Conservation (phyloP, 1,284 basidiomycete species). For the Ustilago sp. region DNA sequence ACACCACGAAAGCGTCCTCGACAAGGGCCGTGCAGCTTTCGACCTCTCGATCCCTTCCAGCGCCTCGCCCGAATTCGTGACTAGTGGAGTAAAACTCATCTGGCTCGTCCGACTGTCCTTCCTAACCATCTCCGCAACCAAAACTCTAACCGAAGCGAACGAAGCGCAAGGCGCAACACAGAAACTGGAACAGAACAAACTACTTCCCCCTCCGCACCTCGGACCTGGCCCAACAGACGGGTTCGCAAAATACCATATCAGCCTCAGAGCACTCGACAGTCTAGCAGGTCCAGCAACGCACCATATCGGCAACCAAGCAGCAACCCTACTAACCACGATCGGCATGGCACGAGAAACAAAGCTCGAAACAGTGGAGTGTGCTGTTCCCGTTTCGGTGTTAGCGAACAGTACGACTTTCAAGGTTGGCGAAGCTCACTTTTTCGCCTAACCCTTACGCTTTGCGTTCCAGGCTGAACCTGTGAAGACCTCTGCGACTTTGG, state of each 20-base stretch:
- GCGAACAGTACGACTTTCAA: conserved; percentile 59
- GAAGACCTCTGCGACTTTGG: not conserved
- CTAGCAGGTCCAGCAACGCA: conserved; percentile 29
- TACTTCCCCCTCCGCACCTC: conserved; percentile 56
- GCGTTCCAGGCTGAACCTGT: not conserved
- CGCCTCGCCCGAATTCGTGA: conserved; percentile 63
- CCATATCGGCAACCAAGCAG: not conserved
- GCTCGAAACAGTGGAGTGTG: conserved; percentile 67
- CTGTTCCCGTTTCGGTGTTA: conserved; percentile 61
- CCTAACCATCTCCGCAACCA: conserved; percentile 50
- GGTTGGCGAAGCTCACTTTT: conserved; percentile 53
- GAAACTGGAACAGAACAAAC: not conserved
- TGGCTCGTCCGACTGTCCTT: conserved; percentile 63
- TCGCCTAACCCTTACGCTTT: conserved; percentile 27
- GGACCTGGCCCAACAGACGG: conserved; percentile 50
- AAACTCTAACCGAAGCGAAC: not conserved
- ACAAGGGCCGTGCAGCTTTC: conserved; percentile 58
- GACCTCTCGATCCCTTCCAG: conserved; percentile 60
- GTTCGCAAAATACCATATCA: conserved; percentile 59
- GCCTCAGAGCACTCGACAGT: conserved; percentile 44
- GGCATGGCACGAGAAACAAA: conserved; percentile 45
- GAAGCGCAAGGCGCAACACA: not conserved
- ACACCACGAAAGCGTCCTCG: conserved; percentile 62
- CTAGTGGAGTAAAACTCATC: conserved; percentile 60
- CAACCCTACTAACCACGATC: conserved; percentile 8